Conservation (phyloP, 148 eudicot species). For the Vaccinium corymbosum region DNA sequence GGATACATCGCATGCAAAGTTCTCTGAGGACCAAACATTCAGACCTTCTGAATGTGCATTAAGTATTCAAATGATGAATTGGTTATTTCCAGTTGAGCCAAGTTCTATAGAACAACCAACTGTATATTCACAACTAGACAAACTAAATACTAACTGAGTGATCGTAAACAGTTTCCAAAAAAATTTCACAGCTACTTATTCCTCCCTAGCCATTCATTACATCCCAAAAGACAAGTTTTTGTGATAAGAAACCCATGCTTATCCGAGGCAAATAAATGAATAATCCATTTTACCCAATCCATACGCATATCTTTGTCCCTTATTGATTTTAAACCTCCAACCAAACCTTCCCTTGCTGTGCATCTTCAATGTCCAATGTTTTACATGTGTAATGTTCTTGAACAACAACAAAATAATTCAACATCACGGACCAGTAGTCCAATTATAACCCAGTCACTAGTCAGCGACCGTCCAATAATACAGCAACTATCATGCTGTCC, state of each 20-base stretch:
- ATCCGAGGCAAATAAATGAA: background rate
- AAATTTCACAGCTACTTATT: background rate
- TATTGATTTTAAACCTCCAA: background rate
- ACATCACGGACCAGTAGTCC: background rate
- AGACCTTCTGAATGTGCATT: background rate
- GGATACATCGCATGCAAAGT: background rate
- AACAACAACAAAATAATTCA: too few species aligned
- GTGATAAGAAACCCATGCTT: background rate
- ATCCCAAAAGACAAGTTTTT: background rate
- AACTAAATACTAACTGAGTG: background rate
- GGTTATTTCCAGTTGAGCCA: background rate
- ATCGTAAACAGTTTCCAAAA: background rate
- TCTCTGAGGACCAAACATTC: background rate
- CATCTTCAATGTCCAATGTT: background rate
- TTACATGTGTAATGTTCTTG: background rate
- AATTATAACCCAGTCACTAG: background rate
- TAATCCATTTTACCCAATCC: background rate
- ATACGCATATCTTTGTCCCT: background rate
- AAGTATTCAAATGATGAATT: background rate
- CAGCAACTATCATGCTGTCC: background rate
- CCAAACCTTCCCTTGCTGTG: background rate
- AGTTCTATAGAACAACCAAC: background rate
- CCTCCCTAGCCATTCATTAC: background rate
- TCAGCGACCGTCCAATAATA: background rate
- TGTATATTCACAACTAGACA: background rate